Base-by-base conservation (phyloP, 768 basidiomycete species). In the Filobasidium floriforme region DNA sequence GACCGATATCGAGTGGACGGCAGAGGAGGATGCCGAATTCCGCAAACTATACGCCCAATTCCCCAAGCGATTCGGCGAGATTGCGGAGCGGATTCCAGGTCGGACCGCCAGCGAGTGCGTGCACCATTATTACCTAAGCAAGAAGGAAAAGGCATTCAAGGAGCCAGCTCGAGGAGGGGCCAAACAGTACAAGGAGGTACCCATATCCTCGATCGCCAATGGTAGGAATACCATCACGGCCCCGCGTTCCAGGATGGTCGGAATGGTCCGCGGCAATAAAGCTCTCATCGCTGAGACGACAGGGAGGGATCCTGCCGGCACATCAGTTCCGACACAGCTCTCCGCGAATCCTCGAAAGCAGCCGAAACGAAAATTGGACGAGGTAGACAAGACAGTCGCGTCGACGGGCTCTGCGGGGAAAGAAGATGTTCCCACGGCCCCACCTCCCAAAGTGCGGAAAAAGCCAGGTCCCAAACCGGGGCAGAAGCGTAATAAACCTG, bases 31-130 rank as follows among this genome's bases (percentile, higher is more conserved):
- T 74, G 80, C 82, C 65, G 83, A 84, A 11, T 92, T 90, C 77
- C 76, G 88, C 65, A 86, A 88, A 75, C 86, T 87, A 74, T 96
- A 87, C 75, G 88, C 89, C 1, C 84, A 84, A 14, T 82, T 85
- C 73, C 92, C 92, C 7, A 96, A 96, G 74, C 92, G 94, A 76
- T 96, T 96, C 71, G 92, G 91, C 24, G 82, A 87, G 72, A 92
- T 94, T 65, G 87, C 92, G 0, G 83, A 85, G 26, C 83, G 80
- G 68, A 80, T 96, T 14, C 85, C 88, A 7, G 83, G 89, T 81
- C 94, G 93, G 82, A 87, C 89, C 1, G 80, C 89, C 1, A 82
- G 86, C 0, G 88, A 93, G 82, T 94, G 92, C 73, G 88, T 94
- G 62, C 85, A 87, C 54, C 92, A 86, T 79, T 96, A 94, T 79